Evolutionary conservation across 2,329 filamentous ascomycete species (phyloP), one percentile per base, ranked within the genome.

Genomic region (Penicillium thymicola): DNA sequence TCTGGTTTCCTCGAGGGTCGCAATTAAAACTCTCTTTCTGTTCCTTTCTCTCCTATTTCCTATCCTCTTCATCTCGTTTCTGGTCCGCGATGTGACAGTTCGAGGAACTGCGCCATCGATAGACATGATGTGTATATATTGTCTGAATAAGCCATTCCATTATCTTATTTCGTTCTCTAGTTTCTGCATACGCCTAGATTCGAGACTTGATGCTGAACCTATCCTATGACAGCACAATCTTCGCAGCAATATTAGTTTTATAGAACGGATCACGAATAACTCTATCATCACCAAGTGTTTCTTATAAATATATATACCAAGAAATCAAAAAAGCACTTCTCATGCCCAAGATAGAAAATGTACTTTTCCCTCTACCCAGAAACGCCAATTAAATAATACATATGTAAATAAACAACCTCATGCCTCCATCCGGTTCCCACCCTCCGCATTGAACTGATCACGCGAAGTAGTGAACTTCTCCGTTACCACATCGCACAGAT

Each of bases 1-100:
- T 84, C 87, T 67, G 91, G 91, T 48, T 99, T 99, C 81, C 81
- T 99, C 70, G 91, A 97, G 89, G 94, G 92, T 79, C 73, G 85
- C 73, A 78, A 73, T 70, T 72, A 67, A 65, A 46, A 43, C 51
- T 18, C 61, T 50, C 66, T 57, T 60, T 59, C 44, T 58, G 52
- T 55, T 60, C 46, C 45, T 59, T 48, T 55, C 36, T 38, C 34
- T 58, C 25, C 36, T 16, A 52, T 51, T 55, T 59, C 32, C 61
- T 59, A 51, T 45, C 37, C 47, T 48, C 58, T 58, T 59, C 50
- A 42, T 51, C 58, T 57, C 54, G 58, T 59, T 64, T 58, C 62
- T 56, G 60, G 60, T 66, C 60, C 60, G 53, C 62, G 49, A 37
- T 58, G 55, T 61, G 57, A 51, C 57, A 58, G 54, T 50, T 21